Evolutionary conservation across 1,284 basidiomycete genomes (phyloP), one percentile per base, ranked within the genome.

Genomic region (Malassezia psittaci): DNA sequence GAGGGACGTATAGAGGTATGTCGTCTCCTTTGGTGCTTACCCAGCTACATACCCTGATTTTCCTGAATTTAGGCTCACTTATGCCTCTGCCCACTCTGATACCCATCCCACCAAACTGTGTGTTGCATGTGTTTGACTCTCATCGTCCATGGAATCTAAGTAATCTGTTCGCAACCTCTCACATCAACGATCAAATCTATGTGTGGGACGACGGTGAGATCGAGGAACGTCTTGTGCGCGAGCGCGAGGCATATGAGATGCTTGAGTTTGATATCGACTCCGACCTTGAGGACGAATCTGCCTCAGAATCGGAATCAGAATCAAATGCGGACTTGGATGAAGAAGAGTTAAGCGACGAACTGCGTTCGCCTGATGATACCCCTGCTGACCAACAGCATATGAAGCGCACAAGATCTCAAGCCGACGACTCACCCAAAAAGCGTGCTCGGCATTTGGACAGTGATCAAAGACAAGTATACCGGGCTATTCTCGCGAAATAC

Each of bases 21-120:
- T 52, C 52, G 12, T 34, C n/a, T 51, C 8, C 16, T 21, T 7
- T 10, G 39, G 42, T 21, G 9, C 52, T 42, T 18, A 58, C 51
- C n/a, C 74, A 96, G 87, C 80, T 98, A 21, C 88, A 89, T 67
- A 89, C 89, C 0, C 80, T 99, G 46, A 83, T 99, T 49, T 81
- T 98, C 42, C 76, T 99, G 47, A 96, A 96, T 65, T 86, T 99
- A 76, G 94, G 94, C 40, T 84, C 85, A 1, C 83, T 93, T 48
- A 80, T 90, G 35, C 87, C 93, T 61, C 79, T 98, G 7, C 82
- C 87, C 1, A 67, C 72, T 1, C 60, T 62, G 11, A 57, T 70
- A 43, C 61, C 64, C 36, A 59, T 74, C 4, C 70, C 70, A 6
- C 47, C 83, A 81, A 16, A 81, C 90, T 67, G 66, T 34, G 63